These are phyloP conservation scores for Sporothrix inflata DNA, from an alignment of 2,329 filamentous ascomycete species.

Conservation along the genomic window DNA sequence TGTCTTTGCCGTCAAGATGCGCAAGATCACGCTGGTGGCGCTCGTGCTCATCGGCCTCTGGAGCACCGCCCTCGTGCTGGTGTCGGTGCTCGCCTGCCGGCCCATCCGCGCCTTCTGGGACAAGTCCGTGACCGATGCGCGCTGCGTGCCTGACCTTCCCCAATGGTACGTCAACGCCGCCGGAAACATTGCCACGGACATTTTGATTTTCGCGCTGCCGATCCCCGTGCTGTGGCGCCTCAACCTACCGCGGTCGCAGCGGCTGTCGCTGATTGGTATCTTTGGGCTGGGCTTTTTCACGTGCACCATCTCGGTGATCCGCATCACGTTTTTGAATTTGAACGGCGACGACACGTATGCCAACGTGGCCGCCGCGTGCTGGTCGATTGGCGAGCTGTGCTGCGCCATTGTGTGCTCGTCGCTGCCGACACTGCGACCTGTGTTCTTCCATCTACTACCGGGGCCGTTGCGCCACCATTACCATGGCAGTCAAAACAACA, in stretches of 20 bases:
- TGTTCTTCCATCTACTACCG: constrained; percentile 34
- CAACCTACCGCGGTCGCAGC: constrained; percentile 38
- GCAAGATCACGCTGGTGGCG: constrained; percentile 38
- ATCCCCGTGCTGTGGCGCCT: constrained; percentile 40
- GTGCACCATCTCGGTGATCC: constrained; percentile 47
- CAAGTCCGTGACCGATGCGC: constrained; percentile 33
- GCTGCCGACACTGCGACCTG: constrained; percentile 43
- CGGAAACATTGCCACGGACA: constrained; percentile 46
- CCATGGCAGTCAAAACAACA: background rate
- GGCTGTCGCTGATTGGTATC: constrained; percentile 40
- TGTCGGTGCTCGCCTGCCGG: constrained; percentile 43
- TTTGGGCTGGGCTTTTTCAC: constrained; percentile 48
- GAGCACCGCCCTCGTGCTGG: constrained; percentile 44
- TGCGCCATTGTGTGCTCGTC: constrained; percentile 45
- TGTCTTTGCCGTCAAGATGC: constrained; percentile 43
- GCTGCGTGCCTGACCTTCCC: constrained; percentile 42
- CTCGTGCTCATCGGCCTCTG: constrained; percentile 42
- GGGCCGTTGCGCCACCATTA: constrained; percentile 5
- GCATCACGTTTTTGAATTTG: constrained; percentile 44
- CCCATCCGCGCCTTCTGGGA: constrained; percentile 45
- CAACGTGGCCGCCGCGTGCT: constrained; percentile 40
- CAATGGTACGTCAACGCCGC: constrained; percentile 46
- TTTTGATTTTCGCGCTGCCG: constrained; percentile 44
- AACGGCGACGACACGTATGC: constrained; percentile 44
- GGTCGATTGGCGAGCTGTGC: constrained; percentile 45